Conservation (phyloP, 176 grass and related monocot species). For the Bonia amplexicaulis region DNA sequence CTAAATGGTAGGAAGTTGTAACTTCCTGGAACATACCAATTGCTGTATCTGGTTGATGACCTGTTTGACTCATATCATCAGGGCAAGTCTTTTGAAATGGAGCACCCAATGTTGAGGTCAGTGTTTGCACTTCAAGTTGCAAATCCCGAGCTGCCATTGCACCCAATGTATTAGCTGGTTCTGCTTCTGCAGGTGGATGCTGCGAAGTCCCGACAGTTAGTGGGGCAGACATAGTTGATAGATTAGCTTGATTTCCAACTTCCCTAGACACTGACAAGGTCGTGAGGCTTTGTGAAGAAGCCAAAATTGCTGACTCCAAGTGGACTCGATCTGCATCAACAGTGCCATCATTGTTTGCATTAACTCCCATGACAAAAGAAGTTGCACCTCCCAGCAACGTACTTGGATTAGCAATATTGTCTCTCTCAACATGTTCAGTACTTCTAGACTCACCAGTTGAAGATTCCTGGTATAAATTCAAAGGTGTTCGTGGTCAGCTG, state of each 20-base stretch:
- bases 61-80: neutral
- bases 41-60: neutral
- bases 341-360: neutral
- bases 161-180: neutral
- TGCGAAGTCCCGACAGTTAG: neutral
- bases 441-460: neutral
- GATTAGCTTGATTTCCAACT: neutral
- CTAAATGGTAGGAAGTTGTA: neutral
- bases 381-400: neutral
- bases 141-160: neutral
- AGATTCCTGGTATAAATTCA: conserved; percentile 30
- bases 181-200: conserved; percentile 1
- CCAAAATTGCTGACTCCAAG: neutral
- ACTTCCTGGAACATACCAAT: neutral
- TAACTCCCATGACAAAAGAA: conserved; percentile 5
- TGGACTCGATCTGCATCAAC: neutral
- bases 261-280: neutral
- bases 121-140: conserved; percentile 1
- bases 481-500: neutral
- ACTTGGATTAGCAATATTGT: conserved; percentile 6
- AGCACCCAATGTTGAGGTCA: neutral
- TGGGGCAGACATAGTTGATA: neutral
- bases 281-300: neutral
- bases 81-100: neutral
- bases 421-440: neutral